Percentiles rank a stretch among this genome's conserved stretches.
Conservation (phyloP, 352 stramenopile genomes). For the Globisporangium canariense region DNA sequence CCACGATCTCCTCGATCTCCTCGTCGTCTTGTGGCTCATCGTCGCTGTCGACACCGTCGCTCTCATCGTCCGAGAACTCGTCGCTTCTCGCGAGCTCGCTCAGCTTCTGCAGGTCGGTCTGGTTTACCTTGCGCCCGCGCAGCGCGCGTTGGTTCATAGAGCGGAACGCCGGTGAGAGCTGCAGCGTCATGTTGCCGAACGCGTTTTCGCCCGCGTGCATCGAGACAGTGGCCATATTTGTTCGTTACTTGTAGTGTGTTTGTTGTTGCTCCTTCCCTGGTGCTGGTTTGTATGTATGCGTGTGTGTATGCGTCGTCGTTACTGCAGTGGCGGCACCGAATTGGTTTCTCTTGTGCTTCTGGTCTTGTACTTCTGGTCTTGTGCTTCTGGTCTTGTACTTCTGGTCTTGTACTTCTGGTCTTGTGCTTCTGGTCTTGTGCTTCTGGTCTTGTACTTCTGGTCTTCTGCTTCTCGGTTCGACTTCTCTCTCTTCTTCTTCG, state of each 20-base stretch:
- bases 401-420: too few relatives aligned
- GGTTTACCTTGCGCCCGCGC: slow-evolving; percentile 21
- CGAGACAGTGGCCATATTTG: slow-evolving; percentile 54
- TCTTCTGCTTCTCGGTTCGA: neutral
- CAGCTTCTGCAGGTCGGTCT: slow-evolving; percentile 53
- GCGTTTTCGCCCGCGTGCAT: slow-evolving; percentile 46
- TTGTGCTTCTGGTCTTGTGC: too few relatives aligned
- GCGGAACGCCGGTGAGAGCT: slow-evolving; percentile 58
- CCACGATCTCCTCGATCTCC: slow-evolving; percentile 14
- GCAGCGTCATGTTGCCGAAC: slow-evolving; percentile 43
- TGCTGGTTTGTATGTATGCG: too few relatives aligned
- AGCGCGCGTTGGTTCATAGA: slow-evolving; percentile 41
- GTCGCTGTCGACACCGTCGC: slow-evolving; percentile 62
- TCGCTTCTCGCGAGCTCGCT: slow-evolving; percentile 68
- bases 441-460: too few relatives aligned
- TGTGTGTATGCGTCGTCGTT: neutral
- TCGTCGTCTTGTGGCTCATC: slow-evolving; percentile 36
- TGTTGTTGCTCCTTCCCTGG: too few relatives aligned
- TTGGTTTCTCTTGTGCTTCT: neutral
- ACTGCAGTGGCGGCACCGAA: neutral
- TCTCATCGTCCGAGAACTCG: slow-evolving; percentile 83
- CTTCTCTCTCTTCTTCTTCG: slow-evolving; percentile 3
- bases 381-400: too few relatives aligned
- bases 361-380: too few relatives aligned
- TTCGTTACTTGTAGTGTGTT: neutral